phyloP scores from a whole-genome alignment of 805 yeast species.

The Starmerella cellae region DNA sequence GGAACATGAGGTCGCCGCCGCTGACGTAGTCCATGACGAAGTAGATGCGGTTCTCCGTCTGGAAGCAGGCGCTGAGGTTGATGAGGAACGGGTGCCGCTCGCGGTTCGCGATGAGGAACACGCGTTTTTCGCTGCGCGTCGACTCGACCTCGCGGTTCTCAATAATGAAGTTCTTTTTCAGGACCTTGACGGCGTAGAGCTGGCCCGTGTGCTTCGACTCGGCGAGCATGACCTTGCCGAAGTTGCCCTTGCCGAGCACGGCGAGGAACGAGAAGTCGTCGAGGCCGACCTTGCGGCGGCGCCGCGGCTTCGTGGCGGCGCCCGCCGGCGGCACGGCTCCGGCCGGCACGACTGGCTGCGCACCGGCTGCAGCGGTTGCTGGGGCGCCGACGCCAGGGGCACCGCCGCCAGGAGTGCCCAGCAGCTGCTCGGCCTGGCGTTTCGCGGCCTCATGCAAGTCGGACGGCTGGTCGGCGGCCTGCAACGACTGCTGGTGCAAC shows the following conservation, averaged over 20 bases:
- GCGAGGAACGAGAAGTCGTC: conserved; percentile 92
- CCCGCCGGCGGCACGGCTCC: background rate
- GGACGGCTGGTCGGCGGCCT: too few species aligned
- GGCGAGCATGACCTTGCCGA: conserved; percentile 96
- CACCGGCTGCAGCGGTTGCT: background rate
- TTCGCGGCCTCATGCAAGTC: background rate
- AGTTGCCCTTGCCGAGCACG: conserved; percentile 95
- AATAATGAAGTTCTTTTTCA: conserved; percentile 88
- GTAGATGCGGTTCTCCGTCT: conserved; percentile 91
- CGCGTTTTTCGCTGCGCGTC: conserved; percentile 87
- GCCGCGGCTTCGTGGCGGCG: conserved; percentile 2
- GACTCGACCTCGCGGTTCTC: conserved; percentile 95
- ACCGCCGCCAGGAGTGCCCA: background rate
- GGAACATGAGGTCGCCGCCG: conserved; percentile 99
- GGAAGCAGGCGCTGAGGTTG: conserved; percentile 88
- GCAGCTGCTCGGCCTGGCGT: background rate
- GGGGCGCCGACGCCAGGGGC: background rate
- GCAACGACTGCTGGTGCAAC: too few species aligned
- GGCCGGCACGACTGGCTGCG: background rate
- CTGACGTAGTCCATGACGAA: conserved; percentile 97
- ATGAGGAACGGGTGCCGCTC: conserved; percentile 87
- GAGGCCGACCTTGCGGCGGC: conserved; percentile 45
- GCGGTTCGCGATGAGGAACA: conserved; percentile 66
- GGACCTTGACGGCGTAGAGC: conserved; percentile 88
- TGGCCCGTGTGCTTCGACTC: conserved; percentile 72